Percentiles rank a stretch among this genome's conserved stretches.
Conservation (phyloP, 257 asterid genomes). For the Fraxinus americana region DNA sequence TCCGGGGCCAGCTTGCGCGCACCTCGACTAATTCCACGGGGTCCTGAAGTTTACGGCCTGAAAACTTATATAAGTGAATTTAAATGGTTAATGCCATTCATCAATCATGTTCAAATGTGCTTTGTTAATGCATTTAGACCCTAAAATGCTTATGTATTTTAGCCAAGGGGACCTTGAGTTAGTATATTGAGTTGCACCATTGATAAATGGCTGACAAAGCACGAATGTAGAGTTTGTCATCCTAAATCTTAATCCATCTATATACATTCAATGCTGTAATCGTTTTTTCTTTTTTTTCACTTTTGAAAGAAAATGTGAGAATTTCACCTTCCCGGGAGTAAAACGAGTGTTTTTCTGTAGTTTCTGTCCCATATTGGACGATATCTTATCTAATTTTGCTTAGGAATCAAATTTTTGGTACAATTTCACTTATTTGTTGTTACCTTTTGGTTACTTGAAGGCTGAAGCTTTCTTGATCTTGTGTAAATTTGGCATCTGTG, state of each 20-base stretch:
- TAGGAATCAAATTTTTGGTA: not conserved
- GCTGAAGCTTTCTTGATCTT: not conserved
- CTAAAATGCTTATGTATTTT: no score
- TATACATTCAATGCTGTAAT: not conserved
- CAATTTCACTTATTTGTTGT: not conserved
- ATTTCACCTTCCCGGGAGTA: not conserved
- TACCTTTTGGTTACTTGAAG: not conserved
- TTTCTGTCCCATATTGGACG: no score
- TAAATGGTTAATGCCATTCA: not conserved
- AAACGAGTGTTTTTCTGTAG: not conserved
- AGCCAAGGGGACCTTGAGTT: no score
- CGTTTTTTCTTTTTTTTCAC: not conserved
- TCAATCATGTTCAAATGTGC: not conserved
- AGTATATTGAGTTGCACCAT: no score
- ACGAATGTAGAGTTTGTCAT: no score
- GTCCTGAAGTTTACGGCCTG: no score
- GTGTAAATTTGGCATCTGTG: slow-evolving; percentile 7
- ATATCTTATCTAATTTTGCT: not conserved
- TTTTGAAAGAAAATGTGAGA: not conserved
- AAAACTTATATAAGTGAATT: no score
- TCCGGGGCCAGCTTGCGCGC: no score
- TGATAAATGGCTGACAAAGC: no score
- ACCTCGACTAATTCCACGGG: no score
- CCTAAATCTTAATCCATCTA: not conserved
- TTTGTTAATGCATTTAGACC: no score